Evolutionary conservation across 192 early-diverging fungal genomes (phyloP), one percentile per base, ranked within the genome.

Genomic region (Umbelopsis isabellina): DNA sequence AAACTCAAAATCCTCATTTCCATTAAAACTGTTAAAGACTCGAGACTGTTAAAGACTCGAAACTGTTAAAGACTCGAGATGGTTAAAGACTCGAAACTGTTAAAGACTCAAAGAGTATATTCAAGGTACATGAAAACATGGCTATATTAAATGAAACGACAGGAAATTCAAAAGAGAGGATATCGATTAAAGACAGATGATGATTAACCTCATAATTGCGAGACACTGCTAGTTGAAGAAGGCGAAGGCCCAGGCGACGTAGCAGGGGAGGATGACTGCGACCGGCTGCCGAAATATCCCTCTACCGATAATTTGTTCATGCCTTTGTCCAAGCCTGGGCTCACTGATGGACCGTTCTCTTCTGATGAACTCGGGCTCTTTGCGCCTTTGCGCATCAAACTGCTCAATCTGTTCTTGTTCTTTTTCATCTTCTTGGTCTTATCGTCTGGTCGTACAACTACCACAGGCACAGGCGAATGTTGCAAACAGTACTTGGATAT

Each of bases 401-500:
- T 58, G 50, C 72, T 74, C 23, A 74, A n/a, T 11, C 71, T 51
- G 41, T 53, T 72, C 46, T 58, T 51, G 25, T 77, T 77, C 47
- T 72, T 72, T 46, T 79, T 76, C 12, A 79, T 73, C 33, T 80
- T 80, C 66, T 78, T 80, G 22, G 80, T 35, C 46, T 82, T 75
- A 27, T 72, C 74, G 23, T 79, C 80, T 10, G 84, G 84, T 10
- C 84, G 88, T 16, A 92, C 91, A 12, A 92, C 86, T 15, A 87
- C 79, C 7, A 92, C 89, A 1, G 91, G 89, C 5, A 90, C 77
- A 4, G 85, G 83, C 23, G 86, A 88, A 72, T 90, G 87, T 61
- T 92, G 85, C 66, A 90, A 64, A 61, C 87, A 88, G 25, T 90
- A 91, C 30, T 85, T 84, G 3, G 91, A 89, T 15, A 91, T 82